Evolutionary conservation across 495 filamentous ascomycete genomes (phyloP), one percentile per base, ranked within the genome.

Genomic region (Cercophora samala): DNA sequence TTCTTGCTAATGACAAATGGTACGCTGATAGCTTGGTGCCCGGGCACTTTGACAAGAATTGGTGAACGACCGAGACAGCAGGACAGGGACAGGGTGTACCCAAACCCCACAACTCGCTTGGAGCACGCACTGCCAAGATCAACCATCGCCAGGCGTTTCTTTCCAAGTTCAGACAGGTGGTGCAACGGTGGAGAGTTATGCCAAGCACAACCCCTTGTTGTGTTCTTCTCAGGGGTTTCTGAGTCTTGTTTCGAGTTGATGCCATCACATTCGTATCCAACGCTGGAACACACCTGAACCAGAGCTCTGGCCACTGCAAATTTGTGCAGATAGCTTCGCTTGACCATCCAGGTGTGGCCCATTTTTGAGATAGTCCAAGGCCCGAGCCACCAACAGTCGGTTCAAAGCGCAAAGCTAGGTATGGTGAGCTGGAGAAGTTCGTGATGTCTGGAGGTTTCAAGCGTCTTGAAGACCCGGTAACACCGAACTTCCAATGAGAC

Each of bases 191-290:
- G 63, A 54, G 23, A 21, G 56, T 26, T 26, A 25, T 25, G 26
- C 58, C 17, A 18, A 60, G 58, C 29, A 21, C 29, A 42, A 18
- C 60, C 29, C 60, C 17, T 18, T 60, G 22, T 8, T 29, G 22
- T 60, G 13, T 29, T 60, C 22, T 56, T 2, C 22, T 56, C 53
- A 56, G 25, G 60, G 60, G 60, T 22, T 22, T 21, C 19, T 64
- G 29, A 24, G 5, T 55, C 42, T 23, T 59, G 68, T 70, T 70
- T 70, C 68, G 68, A 53, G 42, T 59, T 64, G 29, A 17, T 15
- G 54, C 26, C 67, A 65, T 62, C 62, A 15, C 24, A 19, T 63
- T 66, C 68, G 64, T 66, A 62, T 70, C 62, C 55, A 56, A 55
- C 24, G 32, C 37, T 63, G 63, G 51, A 52, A 66, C 67, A 58